Evolutionary conservation across 2,329 filamentous ascomycete species (phyloP).

Genomic region (Seiridium cupressi): DNA sequence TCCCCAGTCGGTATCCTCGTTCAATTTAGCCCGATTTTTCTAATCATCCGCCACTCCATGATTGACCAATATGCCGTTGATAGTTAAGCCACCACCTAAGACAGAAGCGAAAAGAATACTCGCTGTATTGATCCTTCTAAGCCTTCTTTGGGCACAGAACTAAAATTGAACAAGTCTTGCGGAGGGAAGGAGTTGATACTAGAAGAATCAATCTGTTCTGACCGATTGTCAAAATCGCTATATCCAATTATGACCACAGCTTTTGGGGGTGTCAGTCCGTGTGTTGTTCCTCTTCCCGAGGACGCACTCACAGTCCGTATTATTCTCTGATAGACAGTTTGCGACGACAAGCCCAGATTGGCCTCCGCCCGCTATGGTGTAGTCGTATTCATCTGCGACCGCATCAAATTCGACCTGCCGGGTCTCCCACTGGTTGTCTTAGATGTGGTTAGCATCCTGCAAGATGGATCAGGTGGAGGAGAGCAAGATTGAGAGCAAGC

Average conservation of each 20-base stretch:
- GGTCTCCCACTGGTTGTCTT: not conserved
- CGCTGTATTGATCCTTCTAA: not conserved
- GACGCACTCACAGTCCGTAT: slow-evolving; percentile 14
- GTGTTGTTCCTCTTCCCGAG: no score
- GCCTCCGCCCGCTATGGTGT: slow-evolving; percentile 23
- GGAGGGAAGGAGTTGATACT: not conserved
- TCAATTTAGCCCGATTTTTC: not conserved
- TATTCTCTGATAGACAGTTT: slow-evolving; percentile 20
- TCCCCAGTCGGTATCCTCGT: not conserved
- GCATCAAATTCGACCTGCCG: not conserved
- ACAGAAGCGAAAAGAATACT: not conserved
- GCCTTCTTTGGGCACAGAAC: not conserved
- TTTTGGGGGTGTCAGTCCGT: not conserved
- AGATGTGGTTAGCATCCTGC: not conserved
- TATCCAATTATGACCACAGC: not conserved
- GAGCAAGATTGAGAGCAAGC: no score
- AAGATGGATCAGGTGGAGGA: not conserved
- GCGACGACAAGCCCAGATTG: slow-evolving; percentile 23
- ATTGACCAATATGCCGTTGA: not conserved
- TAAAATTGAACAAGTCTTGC: not conserved
- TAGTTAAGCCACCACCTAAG: not conserved
- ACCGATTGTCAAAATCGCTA: not conserved
- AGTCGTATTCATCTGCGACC: slow-evolving; percentile 11
- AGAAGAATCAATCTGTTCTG: not conserved
- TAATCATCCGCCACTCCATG: not conserved